phyloP scores from a whole-genome alignment of 768 basidiomycete species.

The Leccinum subtestaceum region DNA sequence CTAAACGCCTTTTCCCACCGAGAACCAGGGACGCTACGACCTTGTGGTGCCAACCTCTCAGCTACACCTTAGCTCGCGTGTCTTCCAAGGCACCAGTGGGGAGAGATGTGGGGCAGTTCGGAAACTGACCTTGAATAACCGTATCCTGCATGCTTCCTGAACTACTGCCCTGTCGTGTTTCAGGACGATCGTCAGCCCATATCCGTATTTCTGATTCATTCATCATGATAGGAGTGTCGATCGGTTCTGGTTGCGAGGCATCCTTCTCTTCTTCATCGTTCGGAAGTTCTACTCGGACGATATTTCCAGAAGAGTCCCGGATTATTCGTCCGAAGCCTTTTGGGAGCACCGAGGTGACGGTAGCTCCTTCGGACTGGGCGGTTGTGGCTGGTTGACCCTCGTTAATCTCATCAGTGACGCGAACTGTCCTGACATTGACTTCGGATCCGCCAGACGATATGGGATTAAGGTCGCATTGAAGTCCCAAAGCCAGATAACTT shows the following conservation, averaged over 20 bases:
- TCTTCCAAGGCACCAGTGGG: neutral
- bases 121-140: slow-evolving; percentile 35
- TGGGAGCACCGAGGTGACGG: slow-evolving; percentile 37
- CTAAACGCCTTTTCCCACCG: neutral
- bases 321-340: slow-evolving; percentile 79
- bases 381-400: neutral
- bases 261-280: slow-evolving; percentile 42
- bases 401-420: neutral
- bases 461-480: slow-evolving; percentile 66
- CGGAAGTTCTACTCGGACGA: slow-evolving; percentile 65
- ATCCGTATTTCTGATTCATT: slow-evolving; percentile 16
- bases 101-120: neutral
- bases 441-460: slow-evolving; percentile 69
- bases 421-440: slow-evolving; percentile 27
- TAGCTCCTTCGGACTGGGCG: slow-evolving; percentile 6
- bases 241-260: slow-evolving; percentile 29
- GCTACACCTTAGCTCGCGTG: neutral
- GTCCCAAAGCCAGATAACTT: slow-evolving; percentile 79
- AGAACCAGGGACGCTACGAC: slow-evolving; percentile 5
- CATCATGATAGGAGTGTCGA: slow-evolving; percentile 36
- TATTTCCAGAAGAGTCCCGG: slow-evolving; percentile 73
- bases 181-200: slow-evolving; percentile 16
- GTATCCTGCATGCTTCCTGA: neutral
- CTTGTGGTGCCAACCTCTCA: slow-evolving; percentile 1
- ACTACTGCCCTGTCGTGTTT: neutral